phyloP scores from a whole-genome alignment of 805 yeast species.

The Barnettozyma wickerhamii region DNA sequence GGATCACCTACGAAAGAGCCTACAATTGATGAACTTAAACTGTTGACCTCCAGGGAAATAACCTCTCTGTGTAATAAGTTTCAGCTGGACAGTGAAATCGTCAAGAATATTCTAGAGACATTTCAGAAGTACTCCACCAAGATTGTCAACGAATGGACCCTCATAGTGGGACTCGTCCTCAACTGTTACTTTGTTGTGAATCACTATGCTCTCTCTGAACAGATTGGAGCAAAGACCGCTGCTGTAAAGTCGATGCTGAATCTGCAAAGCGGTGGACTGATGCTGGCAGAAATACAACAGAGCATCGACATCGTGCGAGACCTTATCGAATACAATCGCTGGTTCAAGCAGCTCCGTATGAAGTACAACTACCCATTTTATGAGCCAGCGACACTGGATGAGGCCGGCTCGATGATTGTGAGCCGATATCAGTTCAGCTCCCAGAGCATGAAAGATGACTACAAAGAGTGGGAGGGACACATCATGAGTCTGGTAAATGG shows the following conservation, averaged over 20 bases:
- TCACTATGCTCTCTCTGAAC: conserved; percentile 38
- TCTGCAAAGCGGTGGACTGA: conserved; percentile 49
- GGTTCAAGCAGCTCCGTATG: conserved; percentile 55
- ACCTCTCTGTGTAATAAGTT: conserved; percentile 57
- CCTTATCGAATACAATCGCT: conserved; percentile 50
- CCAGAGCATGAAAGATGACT: conserved; percentile 24
- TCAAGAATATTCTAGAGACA: conserved; percentile 45
- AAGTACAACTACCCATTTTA: conserved; percentile 31
- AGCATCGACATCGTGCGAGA: conserved; percentile 53
- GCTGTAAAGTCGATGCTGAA: conserved; percentile 48
- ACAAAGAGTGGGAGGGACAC: conserved; percentile 10
- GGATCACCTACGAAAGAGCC: conserved; percentile 2
- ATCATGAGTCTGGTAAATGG: background rate
- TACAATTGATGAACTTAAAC: conserved; percentile 27
- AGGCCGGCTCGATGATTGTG: conserved; percentile 35
- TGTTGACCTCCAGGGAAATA: conserved; percentile 38
- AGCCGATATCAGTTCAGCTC: conserved; percentile 27
- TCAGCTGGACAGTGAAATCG: conserved; percentile 51
- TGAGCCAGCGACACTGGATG: conserved; percentile 19
- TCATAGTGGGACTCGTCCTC: conserved; percentile 62
- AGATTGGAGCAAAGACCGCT: conserved; percentile 45
- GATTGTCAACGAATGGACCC: conserved; percentile 61
- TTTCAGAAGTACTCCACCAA: conserved; percentile 47
- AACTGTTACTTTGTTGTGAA: conserved; percentile 55
- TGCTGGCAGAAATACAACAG: conserved; percentile 43